A percentile compares a stretch with the other conserved stretches of the same genome.
Conservation (phyloP, 2,329 filamentous ascomycete genomes). For the Falciphora oryzae region DNA sequence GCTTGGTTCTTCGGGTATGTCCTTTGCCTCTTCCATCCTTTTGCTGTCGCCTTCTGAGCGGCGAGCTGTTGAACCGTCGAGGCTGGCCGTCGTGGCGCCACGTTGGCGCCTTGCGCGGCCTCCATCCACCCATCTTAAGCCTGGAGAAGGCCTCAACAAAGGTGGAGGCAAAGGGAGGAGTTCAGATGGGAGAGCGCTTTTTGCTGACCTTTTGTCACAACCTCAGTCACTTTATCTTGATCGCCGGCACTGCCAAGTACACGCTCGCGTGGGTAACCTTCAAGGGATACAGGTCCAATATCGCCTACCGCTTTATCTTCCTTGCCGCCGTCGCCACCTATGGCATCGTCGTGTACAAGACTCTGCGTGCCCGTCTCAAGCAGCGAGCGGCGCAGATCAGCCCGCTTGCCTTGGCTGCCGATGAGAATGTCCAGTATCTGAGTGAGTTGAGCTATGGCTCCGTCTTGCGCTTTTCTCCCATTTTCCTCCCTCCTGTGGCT, state of each 20-base stretch:
- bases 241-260: slow-evolving; percentile 80
- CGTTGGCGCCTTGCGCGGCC: no score
- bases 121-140: neutral
- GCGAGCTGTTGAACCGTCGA: no score
- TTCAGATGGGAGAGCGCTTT: neutral
- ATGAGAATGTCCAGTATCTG: slow-evolving; percentile 98
- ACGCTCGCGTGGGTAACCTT: slow-evolving; percentile 79
- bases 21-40: slow-evolving; percentile 8
- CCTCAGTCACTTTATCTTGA: slow-evolving; percentile 74
- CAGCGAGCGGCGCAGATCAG: slow-evolving; percentile 44
- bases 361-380: slow-evolving; percentile 74
- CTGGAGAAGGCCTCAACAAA: neutral
- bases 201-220: slow-evolving; percentile 3
- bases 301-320: slow-evolving; percentile 88
- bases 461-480: neutral
- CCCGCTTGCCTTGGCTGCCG: slow-evolving; percentile 61
- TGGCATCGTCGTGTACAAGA: slow-evolving; percentile 98
- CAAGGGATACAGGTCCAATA: slow-evolving; percentile 77
- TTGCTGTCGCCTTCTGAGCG: neutral
- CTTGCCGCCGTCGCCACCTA: slow-evolving; percentile 86
- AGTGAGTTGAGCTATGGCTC: slow-evolving; percentile 52
- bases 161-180: neutral
- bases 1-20: slow-evolving; percentile 80
- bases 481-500: neutral
- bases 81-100: no score